Conservation (phyloP, 2,329 filamentous ascomycete species). For the Ambrosiella beaveri region DNA sequence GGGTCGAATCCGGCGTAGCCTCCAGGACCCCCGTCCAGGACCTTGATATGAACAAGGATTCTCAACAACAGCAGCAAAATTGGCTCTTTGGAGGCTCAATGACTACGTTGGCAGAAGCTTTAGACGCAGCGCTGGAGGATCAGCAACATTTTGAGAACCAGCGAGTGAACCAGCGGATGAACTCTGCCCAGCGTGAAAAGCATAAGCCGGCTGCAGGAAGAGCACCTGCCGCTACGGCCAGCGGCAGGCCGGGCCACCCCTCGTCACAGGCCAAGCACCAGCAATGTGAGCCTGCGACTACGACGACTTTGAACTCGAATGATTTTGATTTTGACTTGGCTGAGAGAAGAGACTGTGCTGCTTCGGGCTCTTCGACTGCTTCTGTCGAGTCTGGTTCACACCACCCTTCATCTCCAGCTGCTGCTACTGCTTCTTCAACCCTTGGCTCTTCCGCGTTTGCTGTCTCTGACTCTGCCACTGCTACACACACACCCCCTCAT, state of each 20-base stretch:
- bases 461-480: neutral
- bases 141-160: neutral
- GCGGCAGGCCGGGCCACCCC: neutral
- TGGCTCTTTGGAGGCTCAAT: neutral
- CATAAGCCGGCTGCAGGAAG: neutral
- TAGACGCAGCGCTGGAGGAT: neutral
- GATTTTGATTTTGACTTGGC: neutral
- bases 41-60: neutral
- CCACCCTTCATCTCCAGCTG: neutral
- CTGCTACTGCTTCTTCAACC: neutral
- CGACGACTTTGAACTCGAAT: neutral
- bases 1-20: neutral
- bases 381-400: neutral
- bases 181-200: neutral
- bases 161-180: neutral
- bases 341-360: neutral
- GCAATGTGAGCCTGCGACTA: neutral
- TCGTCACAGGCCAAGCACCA: neutral
- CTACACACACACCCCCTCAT: neutral
- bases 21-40: neutral
- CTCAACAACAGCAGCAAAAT: neutral
- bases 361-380: neutral
- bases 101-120: neutral
- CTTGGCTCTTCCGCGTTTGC: neutral
- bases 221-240: neutral